phyloP scores from a whole-genome alignment of 805 yeast species.

The Saccharomycopsis lassenensis region DNA sequence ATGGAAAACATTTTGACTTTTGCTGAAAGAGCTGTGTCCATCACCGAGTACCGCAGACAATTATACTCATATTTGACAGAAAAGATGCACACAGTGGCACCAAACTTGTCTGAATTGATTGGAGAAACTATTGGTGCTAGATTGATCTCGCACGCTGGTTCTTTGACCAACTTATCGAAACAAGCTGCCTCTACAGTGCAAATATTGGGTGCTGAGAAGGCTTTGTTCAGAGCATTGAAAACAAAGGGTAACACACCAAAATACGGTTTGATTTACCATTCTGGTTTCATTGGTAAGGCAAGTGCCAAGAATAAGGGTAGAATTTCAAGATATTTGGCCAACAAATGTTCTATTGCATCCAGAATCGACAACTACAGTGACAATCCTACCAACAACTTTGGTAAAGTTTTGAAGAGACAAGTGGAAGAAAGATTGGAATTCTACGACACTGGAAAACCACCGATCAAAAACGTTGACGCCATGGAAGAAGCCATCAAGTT shows the following conservation, averaged over 20 bases:
- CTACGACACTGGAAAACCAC: conserved; percentile 93
- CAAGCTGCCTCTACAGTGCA: conserved; percentile 99
- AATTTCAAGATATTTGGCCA: conserved; percentile 95
- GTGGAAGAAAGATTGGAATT: conserved; percentile 96
- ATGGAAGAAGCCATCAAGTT: conserved; percentile 82
- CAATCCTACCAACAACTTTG: conserved; percentile 83
- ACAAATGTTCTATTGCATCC: conserved; percentile 97
- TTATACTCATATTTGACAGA: conserved; percentile 81
- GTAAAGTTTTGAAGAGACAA: conserved; percentile 85
- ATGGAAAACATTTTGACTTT: conserved; percentile 84
- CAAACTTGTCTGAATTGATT: conserved; percentile 89
- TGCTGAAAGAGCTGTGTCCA: conserved; percentile 86
- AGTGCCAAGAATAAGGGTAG: conserved; percentile 96
- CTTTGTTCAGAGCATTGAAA: conserved; percentile 89
- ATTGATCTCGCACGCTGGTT: conserved; percentile 96
- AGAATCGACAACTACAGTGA: conserved; percentile 97
- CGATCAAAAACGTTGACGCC: conserved; percentile 93
- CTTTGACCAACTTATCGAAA: conserved; percentile 89
- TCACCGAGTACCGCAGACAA: conserved; percentile 81
- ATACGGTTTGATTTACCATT: conserved; percentile 91
- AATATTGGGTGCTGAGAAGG: conserved; percentile 96
- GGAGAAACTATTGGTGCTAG: conserved; percentile 99
- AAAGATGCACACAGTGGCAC: conserved; percentile 97
- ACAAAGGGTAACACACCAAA: conserved; percentile 96
- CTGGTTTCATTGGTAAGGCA: conserved; percentile 90